phyloP scores from a whole-genome alignment of 2,329 filamentous ascomycete species.

The Trichothecium sympodiale region DNA sequence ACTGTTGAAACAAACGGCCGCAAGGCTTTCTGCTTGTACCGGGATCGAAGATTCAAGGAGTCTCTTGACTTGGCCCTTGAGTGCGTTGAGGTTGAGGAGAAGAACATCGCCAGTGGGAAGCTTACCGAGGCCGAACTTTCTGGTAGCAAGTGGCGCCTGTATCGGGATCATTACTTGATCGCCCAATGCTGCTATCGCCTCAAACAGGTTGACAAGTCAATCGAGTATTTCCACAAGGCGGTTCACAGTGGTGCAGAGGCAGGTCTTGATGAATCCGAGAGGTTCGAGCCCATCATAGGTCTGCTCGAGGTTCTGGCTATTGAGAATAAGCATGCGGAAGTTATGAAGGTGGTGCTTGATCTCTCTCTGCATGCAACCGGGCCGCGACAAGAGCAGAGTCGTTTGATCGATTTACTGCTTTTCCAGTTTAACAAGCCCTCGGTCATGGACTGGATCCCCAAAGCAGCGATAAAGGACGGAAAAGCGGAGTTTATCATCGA shows the following conservation, averaged over 20 bases:
- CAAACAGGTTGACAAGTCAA: constrained; percentile 17
- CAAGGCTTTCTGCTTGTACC: constrained; percentile 27
- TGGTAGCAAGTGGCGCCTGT: constrained; percentile 25
- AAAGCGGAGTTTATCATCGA: constrained; percentile 18
- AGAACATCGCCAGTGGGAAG: constrained; percentile 14
- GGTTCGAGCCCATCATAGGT: constrained; percentile 25
- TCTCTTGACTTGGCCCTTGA: constrained; percentile 23
- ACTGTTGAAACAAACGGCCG: constrained; percentile 26
- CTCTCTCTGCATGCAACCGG: constrained; percentile 16
- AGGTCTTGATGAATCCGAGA: constrained; percentile 15
- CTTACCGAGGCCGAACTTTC: constrained; percentile 13
- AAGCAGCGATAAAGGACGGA: constrained; percentile 23
- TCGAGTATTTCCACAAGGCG: constrained; percentile 25
- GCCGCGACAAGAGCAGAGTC: constrained; percentile 12
- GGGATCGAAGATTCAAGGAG: constrained; percentile 22
- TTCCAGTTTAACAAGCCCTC: constrained; percentile 20
- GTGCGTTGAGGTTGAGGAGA: constrained; percentile 23
- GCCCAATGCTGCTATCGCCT: constrained; percentile 24
- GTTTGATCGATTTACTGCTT: constrained; percentile 23
- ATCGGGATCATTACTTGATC: constrained; percentile 27
- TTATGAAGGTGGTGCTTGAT: constrained; percentile 22
- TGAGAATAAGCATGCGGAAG: constrained; percentile 22
- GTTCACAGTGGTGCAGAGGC: constrained; percentile 17
- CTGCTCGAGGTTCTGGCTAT: constrained; percentile 24
- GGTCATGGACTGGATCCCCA: constrained; percentile 28